Conservation (phyloP, 2,329 filamentous ascomycete genomes). For the Apiospora arundinis region DNA sequence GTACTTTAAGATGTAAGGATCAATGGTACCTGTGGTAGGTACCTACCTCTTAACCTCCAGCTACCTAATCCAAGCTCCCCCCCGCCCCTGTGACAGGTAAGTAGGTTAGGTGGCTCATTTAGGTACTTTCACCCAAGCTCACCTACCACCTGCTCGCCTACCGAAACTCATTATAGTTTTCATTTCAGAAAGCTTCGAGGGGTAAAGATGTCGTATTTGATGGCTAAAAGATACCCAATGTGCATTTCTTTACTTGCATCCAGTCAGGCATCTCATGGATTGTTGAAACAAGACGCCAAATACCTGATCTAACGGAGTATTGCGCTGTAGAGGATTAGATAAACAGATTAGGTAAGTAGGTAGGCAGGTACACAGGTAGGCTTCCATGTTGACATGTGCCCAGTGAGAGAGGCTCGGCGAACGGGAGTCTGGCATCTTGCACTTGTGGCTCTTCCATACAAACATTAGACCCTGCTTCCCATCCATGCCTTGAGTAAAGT, state of each 20-base stretch:
- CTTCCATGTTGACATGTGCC: not conserved
- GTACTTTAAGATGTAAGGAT: conserved; percentile 2
- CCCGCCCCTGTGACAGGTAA: not conserved
- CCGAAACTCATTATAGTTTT: not conserved
- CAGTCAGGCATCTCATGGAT: not conserved
- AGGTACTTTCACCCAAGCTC: too few species aligned
- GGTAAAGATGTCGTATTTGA: not conserved
- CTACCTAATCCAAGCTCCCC: not conserved
- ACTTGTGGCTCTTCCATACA: not conserved
- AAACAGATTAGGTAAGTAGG: too few species aligned
- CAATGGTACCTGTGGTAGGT: not conserved
- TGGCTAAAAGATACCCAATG: not conserved
- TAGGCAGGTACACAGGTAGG: too few species aligned
- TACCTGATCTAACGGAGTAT: not conserved
- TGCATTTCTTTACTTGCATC: not conserved
- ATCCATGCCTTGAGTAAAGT: too few species aligned
- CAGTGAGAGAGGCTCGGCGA: not conserved
- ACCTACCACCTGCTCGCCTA: too few species aligned
- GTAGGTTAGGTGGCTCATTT: not conserved
- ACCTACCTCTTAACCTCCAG: too few species aligned
- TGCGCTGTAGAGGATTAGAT: too few species aligned
- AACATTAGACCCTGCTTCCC: not conserved
- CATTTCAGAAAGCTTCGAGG: not conserved
- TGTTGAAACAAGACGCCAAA: not conserved
- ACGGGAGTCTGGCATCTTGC: not conserved